These are phyloP conservation scores for Aethionema arabicum DNA, from an alignment of 345 rosid genomes.

Conservation along the genomic window DNA sequence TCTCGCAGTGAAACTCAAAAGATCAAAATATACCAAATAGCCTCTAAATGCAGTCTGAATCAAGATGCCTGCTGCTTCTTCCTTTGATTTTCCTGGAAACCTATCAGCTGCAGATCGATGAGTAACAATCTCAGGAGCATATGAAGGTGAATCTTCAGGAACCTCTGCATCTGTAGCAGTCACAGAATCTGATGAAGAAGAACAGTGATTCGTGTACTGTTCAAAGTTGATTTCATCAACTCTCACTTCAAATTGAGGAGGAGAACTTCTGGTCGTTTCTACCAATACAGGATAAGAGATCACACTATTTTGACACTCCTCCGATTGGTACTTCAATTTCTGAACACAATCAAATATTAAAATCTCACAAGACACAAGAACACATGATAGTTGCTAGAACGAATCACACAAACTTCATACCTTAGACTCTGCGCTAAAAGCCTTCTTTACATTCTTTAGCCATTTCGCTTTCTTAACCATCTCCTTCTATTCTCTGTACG, in stretches of 20 bases:
- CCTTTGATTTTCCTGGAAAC: constrained; percentile 60
- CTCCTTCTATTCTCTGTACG: constrained; percentile 41
- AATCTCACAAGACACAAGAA: background rate
- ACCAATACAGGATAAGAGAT: constrained; percentile 46
- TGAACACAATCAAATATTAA: background rate
- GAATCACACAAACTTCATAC: background rate
- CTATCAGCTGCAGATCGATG: constrained; percentile 29
- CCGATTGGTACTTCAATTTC: constrained; percentile 33
- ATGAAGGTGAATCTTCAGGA: constrained; percentile 30
- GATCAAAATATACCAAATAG: constrained; percentile 49
- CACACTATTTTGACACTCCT: constrained; percentile 38
- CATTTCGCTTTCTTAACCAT: constrained; percentile 94
- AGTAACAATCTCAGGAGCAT: constrained; percentile 43
- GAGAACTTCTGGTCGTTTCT: constrained; percentile 36
- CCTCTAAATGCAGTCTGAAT: constrained; percentile 86
- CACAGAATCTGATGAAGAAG: constrained; percentile 33
- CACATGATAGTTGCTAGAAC: constrained; percentile 2
- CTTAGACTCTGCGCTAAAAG: constrained; percentile 65
- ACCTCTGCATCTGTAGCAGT: constrained; percentile 36
- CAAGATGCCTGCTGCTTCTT: constrained; percentile 69
- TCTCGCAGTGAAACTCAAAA: background rate
- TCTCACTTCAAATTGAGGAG: constrained; percentile 54
- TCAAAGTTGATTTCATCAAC: constrained; percentile 44
- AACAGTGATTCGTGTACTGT: constrained; percentile 31
- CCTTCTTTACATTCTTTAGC: constrained; percentile 83